Conservation (phyloP, 2,329 filamentous ascomycete genomes). For the Colletotrichum sp. region DNA sequence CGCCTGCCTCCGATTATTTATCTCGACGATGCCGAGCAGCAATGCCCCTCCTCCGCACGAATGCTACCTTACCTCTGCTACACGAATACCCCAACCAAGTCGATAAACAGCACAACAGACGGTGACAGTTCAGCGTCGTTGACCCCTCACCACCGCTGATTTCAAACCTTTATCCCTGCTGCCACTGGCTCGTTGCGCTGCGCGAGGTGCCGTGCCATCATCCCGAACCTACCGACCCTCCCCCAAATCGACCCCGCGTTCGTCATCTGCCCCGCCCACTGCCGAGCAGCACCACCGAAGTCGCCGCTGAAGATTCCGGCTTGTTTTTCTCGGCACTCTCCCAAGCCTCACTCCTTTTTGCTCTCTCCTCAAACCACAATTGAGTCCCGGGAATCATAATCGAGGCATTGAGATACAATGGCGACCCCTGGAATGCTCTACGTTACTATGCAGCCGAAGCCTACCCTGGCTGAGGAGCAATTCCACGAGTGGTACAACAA, state of each 20-base stretch:
- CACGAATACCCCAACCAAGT: neutral
- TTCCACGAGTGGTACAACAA: constrained; percentile 97
- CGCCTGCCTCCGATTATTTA: neutral
- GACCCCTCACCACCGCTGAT: neutral
- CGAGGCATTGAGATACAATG: constrained; percentile 26
- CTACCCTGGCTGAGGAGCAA: constrained; percentile 66
- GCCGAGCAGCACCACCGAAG: neutral
- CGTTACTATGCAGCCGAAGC: constrained; percentile 84
- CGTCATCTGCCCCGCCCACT: constrained; percentile 7
- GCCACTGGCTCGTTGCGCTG: neutral
- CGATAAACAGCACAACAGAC: neutral
- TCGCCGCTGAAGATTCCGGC: neutral
- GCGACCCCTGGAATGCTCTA: constrained; percentile 73
- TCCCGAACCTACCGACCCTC: constrained; percentile 4
- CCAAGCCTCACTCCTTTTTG: neutral
- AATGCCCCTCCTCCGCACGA: neutral
- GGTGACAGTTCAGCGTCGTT: neutral
- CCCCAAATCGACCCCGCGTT: constrained; percentile 12
- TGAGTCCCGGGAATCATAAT: neutral
- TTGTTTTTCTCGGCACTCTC: neutral
- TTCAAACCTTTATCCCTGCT: neutral
- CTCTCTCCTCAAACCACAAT: neutral
- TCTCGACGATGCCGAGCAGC: neutral
- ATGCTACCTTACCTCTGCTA: neutral
- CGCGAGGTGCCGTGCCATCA: constrained; percentile 3